Percentiles rank a stretch among this genome's conserved stretches.
These are phyloP conservation scores for Beauveria asiatica DNA, from an alignment of 2,329 filamentous ascomycete genomes.

Conservation along the genomic window DNA sequence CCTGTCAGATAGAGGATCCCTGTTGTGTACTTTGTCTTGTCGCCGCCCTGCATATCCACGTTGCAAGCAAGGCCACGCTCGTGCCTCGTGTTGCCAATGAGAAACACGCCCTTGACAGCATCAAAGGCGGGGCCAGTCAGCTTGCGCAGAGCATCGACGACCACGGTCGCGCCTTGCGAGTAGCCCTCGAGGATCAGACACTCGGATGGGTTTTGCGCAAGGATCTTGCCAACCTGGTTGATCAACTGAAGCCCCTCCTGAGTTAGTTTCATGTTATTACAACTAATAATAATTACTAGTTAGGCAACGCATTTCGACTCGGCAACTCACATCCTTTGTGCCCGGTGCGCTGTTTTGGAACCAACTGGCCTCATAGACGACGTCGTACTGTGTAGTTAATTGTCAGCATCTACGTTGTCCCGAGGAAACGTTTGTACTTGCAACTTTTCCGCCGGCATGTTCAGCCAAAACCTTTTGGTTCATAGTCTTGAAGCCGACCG, in stretches of 20 bases:
- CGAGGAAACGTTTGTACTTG: background rate
- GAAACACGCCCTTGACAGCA: slow-evolving; percentile 12
- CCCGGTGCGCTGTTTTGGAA: slow-evolving; percentile 4
- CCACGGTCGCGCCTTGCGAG: slow-evolving; percentile 10
- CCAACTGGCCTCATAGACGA: slow-evolving; percentile 7
- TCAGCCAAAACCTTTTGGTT: slow-evolving; percentile 2
- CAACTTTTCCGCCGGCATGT: slow-evolving; percentile 6
- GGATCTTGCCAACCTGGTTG: background rate
- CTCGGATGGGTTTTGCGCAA: background rate
- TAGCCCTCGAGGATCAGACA: slow-evolving; percentile 13
- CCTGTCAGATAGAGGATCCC: background rate
- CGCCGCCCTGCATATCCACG: slow-evolving; percentile 11
- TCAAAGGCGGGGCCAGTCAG: slow-evolving; percentile 7
- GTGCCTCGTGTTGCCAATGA: slow-evolving; percentile 10
- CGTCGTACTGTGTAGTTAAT: slow-evolving; percentile 1
- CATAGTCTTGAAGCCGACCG: slow-evolving; percentile 9
- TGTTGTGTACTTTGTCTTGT: background rate
- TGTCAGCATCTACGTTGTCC: background rate
- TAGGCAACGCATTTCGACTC: background rate
- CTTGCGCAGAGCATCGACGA: slow-evolving; percentile 9
- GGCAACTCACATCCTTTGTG: slow-evolving; percentile 7
- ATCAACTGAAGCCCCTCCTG: background rate
- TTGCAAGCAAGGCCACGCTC: slow-evolving; percentile 12
- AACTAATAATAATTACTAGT: too few species aligned
- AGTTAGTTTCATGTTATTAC: background rate